These are phyloP conservation scores for Waltiozyma sp. DNA, from an alignment of 1,139 yeast genomes.

Conservation along the genomic window DNA sequence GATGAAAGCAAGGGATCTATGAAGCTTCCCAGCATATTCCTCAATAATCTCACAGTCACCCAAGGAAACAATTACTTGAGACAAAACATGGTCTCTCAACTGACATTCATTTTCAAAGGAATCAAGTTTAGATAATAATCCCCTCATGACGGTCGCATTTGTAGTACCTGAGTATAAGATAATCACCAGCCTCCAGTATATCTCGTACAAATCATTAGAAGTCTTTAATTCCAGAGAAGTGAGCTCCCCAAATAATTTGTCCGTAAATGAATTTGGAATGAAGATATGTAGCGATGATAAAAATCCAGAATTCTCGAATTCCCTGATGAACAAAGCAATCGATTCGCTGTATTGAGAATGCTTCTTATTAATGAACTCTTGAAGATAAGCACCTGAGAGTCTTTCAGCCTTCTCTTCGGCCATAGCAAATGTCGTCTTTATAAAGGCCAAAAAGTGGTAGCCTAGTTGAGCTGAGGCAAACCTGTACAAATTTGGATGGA, in stretches of 20 bases:
- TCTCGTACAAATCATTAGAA: slow-evolving; percentile 11
- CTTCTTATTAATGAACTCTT: slow-evolving; percentile 34
- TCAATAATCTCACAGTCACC: slow-evolving; percentile 4
- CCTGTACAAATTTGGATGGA: slow-evolving; percentile 33
- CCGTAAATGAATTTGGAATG: slow-evolving; percentile 8
- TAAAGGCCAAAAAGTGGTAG: slow-evolving; percentile 33
- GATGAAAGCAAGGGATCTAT: slow-evolving; percentile 8
- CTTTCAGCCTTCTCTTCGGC: slow-evolving; percentile 34
- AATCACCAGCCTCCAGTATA: slow-evolving; percentile 19
- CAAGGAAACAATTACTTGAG: slow-evolving; percentile 10
- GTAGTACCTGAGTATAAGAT: slow-evolving; percentile 11
- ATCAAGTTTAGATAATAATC: slow-evolving; percentile 7
- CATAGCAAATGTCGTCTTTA: slow-evolving; percentile 33
- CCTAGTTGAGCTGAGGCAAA: slow-evolving; percentile 19
- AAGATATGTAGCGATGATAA: slow-evolving; percentile 8
- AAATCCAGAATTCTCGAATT: slow-evolving; percentile 20
- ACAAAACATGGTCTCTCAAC: slow-evolving; percentile 9
- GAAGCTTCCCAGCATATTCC: slow-evolving; percentile 7
- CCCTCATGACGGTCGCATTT: slow-evolving; percentile 6
- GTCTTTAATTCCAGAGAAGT: background rate
- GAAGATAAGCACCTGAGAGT: slow-evolving; percentile 33
- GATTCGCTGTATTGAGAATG: slow-evolving; percentile 25
- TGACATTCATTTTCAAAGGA: slow-evolving; percentile 3
- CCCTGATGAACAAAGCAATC: slow-evolving; percentile 35
- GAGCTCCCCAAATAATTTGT: slow-evolving; percentile 3